These are phyloP conservation scores for Moesziomyces globuligerus DNA, from an alignment of 1,284 basidiomycete species.

Conservation along the genomic window DNA sequence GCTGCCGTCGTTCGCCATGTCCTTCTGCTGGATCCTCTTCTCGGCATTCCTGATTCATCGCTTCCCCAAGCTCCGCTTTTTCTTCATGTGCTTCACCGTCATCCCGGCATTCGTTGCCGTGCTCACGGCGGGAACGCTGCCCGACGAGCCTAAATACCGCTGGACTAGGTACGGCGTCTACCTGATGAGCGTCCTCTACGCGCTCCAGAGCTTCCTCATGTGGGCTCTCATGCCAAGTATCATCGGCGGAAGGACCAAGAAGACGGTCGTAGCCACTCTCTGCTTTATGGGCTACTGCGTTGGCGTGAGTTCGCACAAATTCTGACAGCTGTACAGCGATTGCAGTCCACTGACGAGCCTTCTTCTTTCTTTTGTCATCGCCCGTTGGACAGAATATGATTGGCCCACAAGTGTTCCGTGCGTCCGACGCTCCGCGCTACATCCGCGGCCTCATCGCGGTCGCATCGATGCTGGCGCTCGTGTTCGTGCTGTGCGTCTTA, in stretches of 20 bases:
- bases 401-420: conserved; percentile 58
- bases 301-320: conserved; percentile 24
- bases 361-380: conserved; percentile 4
- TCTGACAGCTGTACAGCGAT: not conserved
- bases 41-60: conserved; percentile 59
- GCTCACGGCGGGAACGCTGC: conserved; percentile 35
- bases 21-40: conserved; percentile 63
- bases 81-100: conserved; percentile 58
- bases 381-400: conserved; percentile 41
- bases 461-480: conserved; percentile 38
- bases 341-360: conserved; percentile 17
- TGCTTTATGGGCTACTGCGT: conserved; percentile 64
- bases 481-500: conserved; percentile 14
- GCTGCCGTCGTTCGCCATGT: conserved; percentile 59
- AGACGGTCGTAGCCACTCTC: conserved; percentile 55
- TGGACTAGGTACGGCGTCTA: conserved; percentile 61
- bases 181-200: conserved; percentile 58
- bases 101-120: conserved; percentile 21
- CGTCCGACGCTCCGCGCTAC: conserved; percentile 64
- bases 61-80: conserved; percentile 52
- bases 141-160: conserved; percentile 29
- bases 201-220: conserved; percentile 57
- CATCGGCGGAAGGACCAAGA: conserved; percentile 65
- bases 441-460: conserved; percentile 55
- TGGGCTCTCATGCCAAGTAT: conserved; percentile 63